Evolutionary conservation across 2,329 filamentous ascomycete genomes (phyloP).

Genomic region (Coccinonectria pachysandricola): DNA sequence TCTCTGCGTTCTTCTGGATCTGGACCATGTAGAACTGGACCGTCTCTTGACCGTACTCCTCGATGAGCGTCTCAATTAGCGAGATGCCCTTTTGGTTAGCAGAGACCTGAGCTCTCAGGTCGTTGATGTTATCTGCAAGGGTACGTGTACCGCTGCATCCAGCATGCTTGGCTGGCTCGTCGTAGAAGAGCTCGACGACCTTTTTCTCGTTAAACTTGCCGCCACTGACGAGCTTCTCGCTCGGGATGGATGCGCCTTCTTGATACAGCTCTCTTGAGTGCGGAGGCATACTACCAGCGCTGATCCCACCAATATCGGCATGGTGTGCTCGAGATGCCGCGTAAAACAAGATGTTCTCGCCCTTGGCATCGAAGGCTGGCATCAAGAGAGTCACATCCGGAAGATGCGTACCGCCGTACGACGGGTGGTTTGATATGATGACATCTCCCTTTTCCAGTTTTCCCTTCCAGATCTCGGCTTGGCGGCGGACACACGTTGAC

Average conservation of each 20-base stretch:
- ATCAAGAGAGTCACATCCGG: slow-evolving; percentile 76
- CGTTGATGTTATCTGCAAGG: slow-evolving; percentile 71
- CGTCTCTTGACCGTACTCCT: slow-evolving; percentile 66
- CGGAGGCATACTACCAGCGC: slow-evolving; percentile 73
- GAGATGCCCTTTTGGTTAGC: slow-evolving; percentile 80
- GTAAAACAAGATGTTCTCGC: slow-evolving; percentile 69
- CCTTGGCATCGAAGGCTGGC: slow-evolving; percentile 56
- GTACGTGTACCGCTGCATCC: slow-evolving; percentile 72
- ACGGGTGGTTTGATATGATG: slow-evolving; percentile 73
- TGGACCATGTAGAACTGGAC: slow-evolving; percentile 78
- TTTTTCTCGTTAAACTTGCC: slow-evolving; percentile 70
- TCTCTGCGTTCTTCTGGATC: slow-evolving; percentile 72
- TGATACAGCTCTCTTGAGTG: slow-evolving; percentile 55
- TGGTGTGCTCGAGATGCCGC: slow-evolving; percentile 73
- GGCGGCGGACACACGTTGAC: slow-evolving; percentile 70
- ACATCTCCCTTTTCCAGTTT: slow-evolving; percentile 71
- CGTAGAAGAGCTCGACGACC: slow-evolving; percentile 60
- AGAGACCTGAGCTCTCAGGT: slow-evolving; percentile 73
- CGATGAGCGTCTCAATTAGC: slow-evolving; percentile 64
- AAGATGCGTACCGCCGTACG: slow-evolving; percentile 73
- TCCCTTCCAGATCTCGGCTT: slow-evolving; percentile 70
- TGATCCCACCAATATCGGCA: slow-evolving; percentile 75
- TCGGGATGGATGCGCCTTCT: slow-evolving; percentile 53
- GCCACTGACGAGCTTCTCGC: slow-evolving; percentile 62
- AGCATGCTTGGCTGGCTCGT: slow-evolving; percentile 62